Evolutionary conservation across 805 yeast species (phyloP), one percentile per base, ranked within the genome.

Genomic region (Candida sanyiensis): DNA sequence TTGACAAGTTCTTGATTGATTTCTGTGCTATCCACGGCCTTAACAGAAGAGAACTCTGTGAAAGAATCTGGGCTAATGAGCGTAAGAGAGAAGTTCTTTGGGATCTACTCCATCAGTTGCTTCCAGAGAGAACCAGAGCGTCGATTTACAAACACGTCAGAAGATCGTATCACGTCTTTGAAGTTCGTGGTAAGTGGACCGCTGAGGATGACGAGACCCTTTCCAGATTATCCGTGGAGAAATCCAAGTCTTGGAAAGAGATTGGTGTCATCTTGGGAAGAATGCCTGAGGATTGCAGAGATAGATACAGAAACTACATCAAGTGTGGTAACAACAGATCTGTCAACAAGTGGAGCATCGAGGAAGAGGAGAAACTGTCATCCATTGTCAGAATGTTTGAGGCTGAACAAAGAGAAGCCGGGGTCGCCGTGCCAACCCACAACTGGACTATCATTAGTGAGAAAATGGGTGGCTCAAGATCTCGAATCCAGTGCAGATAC

Each of bases 271-370:
- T 67, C 7, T 68, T 90, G 75, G 86, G 84, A 11, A 70, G 97
- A 52, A 90, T 90, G 97, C 97, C 97, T 0, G 97, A 90, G 56
- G 97, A 90, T 62, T 89, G 97, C 60, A 73, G 97, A 50, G 97
- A 90, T 59, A 71, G 97, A 51, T 90, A 95, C 95, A 72, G 97
- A 60, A 90, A 90, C 58, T 90, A 89, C 57, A 83, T 89, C 46
- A 89, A 89, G 59, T 90, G 97, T 65, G 97, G 97, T 18, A 69
- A 68, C 13, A 75, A 75, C 39, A 69, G 97, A 47, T 76, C 79
- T 7, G 72, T 75, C 35, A 83, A 84, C 58, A 85, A 83, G 56
- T 89, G 97, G 97, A 66, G 81, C 0, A 55, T 59, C 1, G 77
- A 73, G 25, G 96, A 86, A 53, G 97, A 89, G 57, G 69, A 64